Evolutionary conservation across 164 flowering plant genomes (phyloP).

Genomic region (Echeveria elegans): DNA sequence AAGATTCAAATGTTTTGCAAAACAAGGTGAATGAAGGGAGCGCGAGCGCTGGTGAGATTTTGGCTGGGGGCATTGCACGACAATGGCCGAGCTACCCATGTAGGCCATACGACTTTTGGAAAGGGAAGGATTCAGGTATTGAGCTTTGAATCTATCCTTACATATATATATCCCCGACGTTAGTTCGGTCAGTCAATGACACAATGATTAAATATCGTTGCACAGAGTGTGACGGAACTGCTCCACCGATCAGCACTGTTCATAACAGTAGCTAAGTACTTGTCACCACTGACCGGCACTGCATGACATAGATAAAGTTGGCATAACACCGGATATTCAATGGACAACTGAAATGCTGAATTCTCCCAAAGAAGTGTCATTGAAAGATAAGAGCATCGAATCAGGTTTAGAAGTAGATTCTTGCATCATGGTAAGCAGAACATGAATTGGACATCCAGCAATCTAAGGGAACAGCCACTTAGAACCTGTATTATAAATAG

Average conservation of each 20-base stretch:
- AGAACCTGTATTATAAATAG: not conserved
- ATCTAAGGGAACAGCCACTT: conserved; percentile 78
- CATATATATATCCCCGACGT: too few species aligned
- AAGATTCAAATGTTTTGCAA: too few species aligned
- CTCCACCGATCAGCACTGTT: conserved; percentile 93
- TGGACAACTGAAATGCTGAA: conserved; percentile 75
- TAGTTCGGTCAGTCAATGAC: not conserved
- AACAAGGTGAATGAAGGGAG: conserved; percentile 92
- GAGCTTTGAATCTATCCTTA: not conserved
- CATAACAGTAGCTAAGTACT: conserved; percentile 85
- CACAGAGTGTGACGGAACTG: conserved; percentile 91
- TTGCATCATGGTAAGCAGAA: conserved; percentile 88
- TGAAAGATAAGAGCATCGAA: conserved; percentile 24
- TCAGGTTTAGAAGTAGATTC: conserved; percentile 76
- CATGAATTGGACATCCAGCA: conserved; percentile 76
- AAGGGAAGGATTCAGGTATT: conserved; percentile 94
- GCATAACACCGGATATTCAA: conserved; percentile 79
- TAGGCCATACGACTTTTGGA: conserved; percentile 87
- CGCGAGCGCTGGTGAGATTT: conserved; percentile 95
- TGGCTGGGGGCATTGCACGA: conserved; percentile 98
- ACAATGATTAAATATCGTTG: not conserved
- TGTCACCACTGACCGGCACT: conserved; percentile 86
- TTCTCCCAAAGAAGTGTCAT: conserved; percentile 27
- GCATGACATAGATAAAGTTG: conserved; percentile 91
- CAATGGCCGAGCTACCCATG: conserved; percentile 85